Base-by-base conservation (phyloP, 106 monocot genomes). In the Dendrobium nobile region DNA sequence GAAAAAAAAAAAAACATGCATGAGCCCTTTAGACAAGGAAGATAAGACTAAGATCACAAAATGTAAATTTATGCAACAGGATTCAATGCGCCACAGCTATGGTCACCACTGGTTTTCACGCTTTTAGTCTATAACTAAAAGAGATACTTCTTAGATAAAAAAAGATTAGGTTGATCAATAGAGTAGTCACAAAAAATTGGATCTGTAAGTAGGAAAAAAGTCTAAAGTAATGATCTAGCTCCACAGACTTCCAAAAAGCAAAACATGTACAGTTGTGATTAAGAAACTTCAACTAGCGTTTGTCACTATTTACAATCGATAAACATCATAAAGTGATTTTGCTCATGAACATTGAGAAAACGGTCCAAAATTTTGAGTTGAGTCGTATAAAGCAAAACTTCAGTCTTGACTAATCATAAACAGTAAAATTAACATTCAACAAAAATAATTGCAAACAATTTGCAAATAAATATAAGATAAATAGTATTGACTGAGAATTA, bases 401-500 rank as follows among this genome's bases (percentile, higher is more conserved):
- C 9, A 61, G n/a, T 61, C 61, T 7, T n/a, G 22, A 22, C 61
- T 22, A 61, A 61, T 5, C 61, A 61, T 61, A 22, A 61, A 7
- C 7, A 61, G 8, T 22, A 70, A 70, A 37, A 70, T 6, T 0
- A 70, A 37, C 31, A 70, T 70, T 70, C 31, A 22, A 33, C 31
- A n/a, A 70, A 70, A 20, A 70, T 40, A 19, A 7, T 61, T 19
- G 7, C 61, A 2, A 70, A 70, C 11, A 4, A 70, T 0, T 28
- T 70, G 37, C 37, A 70, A 26, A 33, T 70, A 74, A 74, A 43
- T 8, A 74, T n/a, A 42, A 44, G 10, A 74, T 42, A n/a, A 37
- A 22, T 42, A 43, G 0, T 20, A 74, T 74, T 31, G 61, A 11
- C 4, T 75, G 77, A 22, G 67, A 93, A 90, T 90, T 89, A 96